These are phyloP conservation scores for Apiospora rasikravindrae DNA, from an alignment of 2,329 filamentous ascomycete species.

Conservation along the genomic window DNA sequence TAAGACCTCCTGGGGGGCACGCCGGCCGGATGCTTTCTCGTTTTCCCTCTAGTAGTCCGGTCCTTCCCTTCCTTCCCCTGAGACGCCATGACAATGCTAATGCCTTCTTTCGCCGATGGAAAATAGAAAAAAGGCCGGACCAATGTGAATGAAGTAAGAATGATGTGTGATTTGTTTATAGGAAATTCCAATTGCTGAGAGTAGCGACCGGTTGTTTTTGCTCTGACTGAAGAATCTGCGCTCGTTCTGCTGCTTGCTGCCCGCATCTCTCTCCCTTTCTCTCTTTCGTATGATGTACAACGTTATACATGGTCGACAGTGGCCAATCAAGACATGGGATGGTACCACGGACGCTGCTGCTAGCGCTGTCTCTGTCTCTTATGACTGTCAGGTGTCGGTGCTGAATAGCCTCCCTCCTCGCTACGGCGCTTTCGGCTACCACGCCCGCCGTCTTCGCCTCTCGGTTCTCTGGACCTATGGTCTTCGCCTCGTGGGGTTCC, in stretches of 20 bases:
- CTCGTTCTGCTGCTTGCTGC: background rate
- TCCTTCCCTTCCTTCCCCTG: background rate
- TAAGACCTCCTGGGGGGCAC: background rate
- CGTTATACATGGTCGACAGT: slow-evolving; percentile 15
- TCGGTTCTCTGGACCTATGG: slow-evolving; percentile 38
- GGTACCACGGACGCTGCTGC: slow-evolving; percentile 19
- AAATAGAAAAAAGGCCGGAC: background rate
- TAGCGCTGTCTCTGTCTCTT: slow-evolving; percentile 59
- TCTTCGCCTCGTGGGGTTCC: slow-evolving; percentile 43
- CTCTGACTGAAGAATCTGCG: slow-evolving; percentile 9
- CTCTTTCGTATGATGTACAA: slow-evolving; percentile 18
- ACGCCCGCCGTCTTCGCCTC: slow-evolving; percentile 44
- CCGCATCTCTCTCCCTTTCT: background rate
- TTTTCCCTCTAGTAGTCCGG: background rate
- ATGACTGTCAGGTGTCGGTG: slow-evolving; percentile 49
- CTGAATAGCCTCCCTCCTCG: slow-evolving; percentile 48
- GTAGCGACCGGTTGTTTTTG: slow-evolving; percentile 14
- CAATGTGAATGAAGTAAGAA: slow-evolving; percentile 12
- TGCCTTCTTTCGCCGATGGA: background rate
- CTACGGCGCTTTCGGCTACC: slow-evolving; percentile 50
- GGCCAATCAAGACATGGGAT: background rate
- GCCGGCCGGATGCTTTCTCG: background rate
- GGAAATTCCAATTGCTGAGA: slow-evolving; percentile 16
- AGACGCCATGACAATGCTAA: background rate
- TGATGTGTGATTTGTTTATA: slow-evolving; percentile 8